These are phyloP conservation scores for Sporothrix sp. DNA, from an alignment of 2,329 filamentous ascomycete genomes.

Conservation along the genomic window DNA sequence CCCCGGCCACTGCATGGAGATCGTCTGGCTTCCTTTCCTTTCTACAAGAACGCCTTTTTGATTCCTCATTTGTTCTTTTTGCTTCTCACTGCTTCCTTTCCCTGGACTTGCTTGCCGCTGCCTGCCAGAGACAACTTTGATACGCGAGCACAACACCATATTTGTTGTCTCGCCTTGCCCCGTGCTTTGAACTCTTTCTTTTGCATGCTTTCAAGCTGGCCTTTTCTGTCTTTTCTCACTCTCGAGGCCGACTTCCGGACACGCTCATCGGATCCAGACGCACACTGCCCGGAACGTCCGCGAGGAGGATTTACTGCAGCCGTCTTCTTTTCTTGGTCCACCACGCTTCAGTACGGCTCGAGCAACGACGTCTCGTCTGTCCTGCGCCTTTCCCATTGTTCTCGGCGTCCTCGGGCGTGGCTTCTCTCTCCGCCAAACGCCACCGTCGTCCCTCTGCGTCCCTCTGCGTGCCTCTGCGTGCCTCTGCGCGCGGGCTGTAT, in stretches of 20 bases:
- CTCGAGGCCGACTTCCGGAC: conserved; percentile 12
- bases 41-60: not conserved
- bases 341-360: conserved; percentile 15
- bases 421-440: too few species aligned
- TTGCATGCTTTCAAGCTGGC: not conserved
- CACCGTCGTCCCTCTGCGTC: not conserved
- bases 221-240: not conserved
- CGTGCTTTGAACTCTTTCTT: not conserved
- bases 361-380: conserved; percentile 14
- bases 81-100: not conserved
- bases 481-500: not conserved
- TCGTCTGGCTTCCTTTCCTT: conserved; percentile 1
- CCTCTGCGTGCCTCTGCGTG: too few species aligned
- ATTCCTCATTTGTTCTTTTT: not conserved
- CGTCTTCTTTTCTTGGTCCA: conserved; percentile 16
- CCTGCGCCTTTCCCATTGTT: not conserved
- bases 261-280: conserved; percentile 4
- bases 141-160: not conserved
- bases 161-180: not conserved
- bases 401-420: not conserved
- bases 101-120: not conserved
- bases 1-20: conserved; percentile 11
- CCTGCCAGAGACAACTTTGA: not conserved
- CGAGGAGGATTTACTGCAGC: not conserved
- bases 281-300: not conserved